Conservation (phyloP, 2,329 filamentous ascomycete species). For the Ophiostoma sp. region DNA sequence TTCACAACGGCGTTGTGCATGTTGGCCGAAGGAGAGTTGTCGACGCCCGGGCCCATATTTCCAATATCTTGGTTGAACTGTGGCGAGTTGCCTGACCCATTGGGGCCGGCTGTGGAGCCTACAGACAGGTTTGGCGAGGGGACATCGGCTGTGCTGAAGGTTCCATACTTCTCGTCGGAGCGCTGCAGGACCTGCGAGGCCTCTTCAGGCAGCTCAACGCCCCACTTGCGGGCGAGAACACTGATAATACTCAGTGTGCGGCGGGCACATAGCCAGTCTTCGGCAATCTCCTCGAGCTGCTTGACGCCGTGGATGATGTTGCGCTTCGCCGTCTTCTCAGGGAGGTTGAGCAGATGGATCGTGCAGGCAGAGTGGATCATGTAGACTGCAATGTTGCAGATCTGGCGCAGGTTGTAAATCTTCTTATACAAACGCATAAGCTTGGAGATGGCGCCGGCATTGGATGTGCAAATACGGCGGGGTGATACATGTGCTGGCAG, state of each 20-base stretch:
- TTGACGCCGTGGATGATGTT: constrained; percentile 90
- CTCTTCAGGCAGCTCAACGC: constrained; percentile 81
- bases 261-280: constrained; percentile 88
- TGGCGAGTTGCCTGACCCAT: background rate
- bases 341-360: constrained; percentile 88
- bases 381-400: constrained; percentile 95
- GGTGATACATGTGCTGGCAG: constrained; percentile 86
- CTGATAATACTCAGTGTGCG: constrained; percentile 83
- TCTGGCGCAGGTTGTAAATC: constrained; percentile 84
- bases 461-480: constrained; percentile 84
- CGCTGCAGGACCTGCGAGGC: constrained; percentile 73
- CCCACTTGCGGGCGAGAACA: constrained; percentile 85
- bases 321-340: constrained; percentile 84
- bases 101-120: background rate
- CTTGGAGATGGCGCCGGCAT: constrained; percentile 87
- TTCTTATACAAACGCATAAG: constrained; percentile 93
- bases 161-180: constrained; percentile 77
- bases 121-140: constrained; percentile 52
- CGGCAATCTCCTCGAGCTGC: constrained; percentile 91
- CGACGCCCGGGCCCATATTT: constrained; percentile 32
- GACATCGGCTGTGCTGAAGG: constrained; percentile 63
- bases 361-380: constrained; percentile 93
- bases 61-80: background rate
- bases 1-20: constrained; percentile 16
- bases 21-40: constrained; percentile 24